Evolutionary conservation across 805 yeast species (phyloP).

Genomic region (Clavispora santaluciae): DNA sequence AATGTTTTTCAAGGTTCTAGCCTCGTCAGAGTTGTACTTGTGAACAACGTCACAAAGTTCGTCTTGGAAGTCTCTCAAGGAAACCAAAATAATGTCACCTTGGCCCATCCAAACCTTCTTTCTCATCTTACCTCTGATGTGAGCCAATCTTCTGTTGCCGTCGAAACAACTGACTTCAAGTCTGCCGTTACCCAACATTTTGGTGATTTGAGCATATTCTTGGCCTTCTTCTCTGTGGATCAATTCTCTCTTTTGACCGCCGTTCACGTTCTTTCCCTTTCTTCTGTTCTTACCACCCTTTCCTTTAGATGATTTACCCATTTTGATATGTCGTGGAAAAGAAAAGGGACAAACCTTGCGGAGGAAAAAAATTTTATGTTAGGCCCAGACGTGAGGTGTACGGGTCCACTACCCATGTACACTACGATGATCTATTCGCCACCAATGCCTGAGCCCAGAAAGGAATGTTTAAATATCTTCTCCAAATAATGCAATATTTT

Average conservation of each 20-base stretch:
- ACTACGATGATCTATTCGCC: not conserved
- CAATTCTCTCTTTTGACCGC: conserved; percentile 90
- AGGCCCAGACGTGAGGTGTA: conserved; percentile 6
- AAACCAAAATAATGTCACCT: conserved; percentile 94
- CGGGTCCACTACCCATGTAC: conserved; percentile 5
- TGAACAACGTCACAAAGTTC: conserved; percentile 97
- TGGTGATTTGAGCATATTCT: conserved; percentile 96
- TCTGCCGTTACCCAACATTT: conserved; percentile 98
- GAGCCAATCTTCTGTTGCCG: conserved; percentile 90
- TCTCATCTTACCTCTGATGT: conserved; percentile 97
- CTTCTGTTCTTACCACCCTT: conserved; percentile 93
- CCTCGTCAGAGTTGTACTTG: conserved; percentile 96
- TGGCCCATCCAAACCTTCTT: conserved; percentile 99
- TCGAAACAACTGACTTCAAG: conserved; percentile 94
- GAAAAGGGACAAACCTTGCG: not conserved
- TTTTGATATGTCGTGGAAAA: conserved; percentile 22
- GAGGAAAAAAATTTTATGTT: conserved; percentile 3
- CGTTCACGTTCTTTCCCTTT: conserved; percentile 96
- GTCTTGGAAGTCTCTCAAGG: conserved; percentile 97
- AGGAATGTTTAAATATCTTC: too few species aligned
- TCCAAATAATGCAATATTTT: too few species aligned
- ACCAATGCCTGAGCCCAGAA: too few species aligned
- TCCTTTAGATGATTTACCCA: conserved; percentile 76
- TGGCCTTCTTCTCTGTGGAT: conserved; percentile 92
- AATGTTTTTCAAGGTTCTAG: conserved; percentile 88